Base-by-base conservation (phyloP, 257 asterid species). In the Capsicum rhomboideum region DNA sequence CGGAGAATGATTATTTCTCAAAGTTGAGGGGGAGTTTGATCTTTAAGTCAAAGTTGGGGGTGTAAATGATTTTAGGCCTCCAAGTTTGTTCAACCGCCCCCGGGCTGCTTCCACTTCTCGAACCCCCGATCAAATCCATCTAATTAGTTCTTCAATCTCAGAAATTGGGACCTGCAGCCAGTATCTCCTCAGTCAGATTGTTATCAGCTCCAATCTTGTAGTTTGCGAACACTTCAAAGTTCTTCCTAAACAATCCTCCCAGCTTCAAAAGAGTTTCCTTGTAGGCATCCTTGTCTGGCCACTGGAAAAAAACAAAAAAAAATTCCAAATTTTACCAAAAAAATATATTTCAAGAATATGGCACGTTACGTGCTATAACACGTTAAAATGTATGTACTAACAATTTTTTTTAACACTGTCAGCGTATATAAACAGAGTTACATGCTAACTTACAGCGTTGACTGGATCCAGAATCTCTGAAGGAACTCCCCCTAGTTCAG, bases 151-250 rank as follows among this genome's bases (percentile, higher is more conserved):
- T 34, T 72, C 34, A 6, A 42, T 72, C 52, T 89, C 85, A 93
- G 87, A 91, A 88, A 83, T 87, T 91, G 7, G 98, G 98, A 50
- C 98, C 98, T 63, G 98, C 98, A 20, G 94, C 94, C 10, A 93
- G 55, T 79, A 95, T 95, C 90, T 93, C 89, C 84, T 91, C 91
- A 16, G 96, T 87, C 52, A 95, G 91, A 37, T 80, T 90, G 84
- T 78, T 88, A 86, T 92, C 97, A 18, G 93, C 21, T 68, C 98
- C 98, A 84, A 95, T 92, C 90, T 89, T 92, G 88, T 92, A 88
- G 87, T 64, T 87, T 28, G 91, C 21, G 83, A 93, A 95, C 53
- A 85, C 97, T 72, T 93, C 97, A 71, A 95, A 93, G 64, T 93
- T 92, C 88, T 93, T 93, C 94, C 89, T 92, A 88, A 95, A 95